Percentiles rank a stretch among this genome's conserved stretches.
Conservation (phyloP, 108 stramenopile genomes). For the Skeletonema costatum region DNA sequence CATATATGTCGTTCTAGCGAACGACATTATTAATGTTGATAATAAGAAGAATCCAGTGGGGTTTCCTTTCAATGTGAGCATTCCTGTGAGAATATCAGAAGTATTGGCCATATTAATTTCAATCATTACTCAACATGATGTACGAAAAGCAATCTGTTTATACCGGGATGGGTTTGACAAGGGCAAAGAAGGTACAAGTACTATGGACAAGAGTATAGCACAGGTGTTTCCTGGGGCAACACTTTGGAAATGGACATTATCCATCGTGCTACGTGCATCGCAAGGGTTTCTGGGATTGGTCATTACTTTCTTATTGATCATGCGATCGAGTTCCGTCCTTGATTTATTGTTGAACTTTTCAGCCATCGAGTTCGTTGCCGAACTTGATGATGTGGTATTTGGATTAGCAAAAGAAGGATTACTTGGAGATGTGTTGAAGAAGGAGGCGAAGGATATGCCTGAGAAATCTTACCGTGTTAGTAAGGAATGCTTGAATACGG, state of each 20-base stretch:
- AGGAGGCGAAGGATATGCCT: slow-evolving; percentile 5
- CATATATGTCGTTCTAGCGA: slow-evolving; percentile 1
- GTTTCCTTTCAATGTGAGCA: slow-evolving; percentile 19
- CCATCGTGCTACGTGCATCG: background rate
- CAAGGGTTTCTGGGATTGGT: slow-evolving; percentile 11
- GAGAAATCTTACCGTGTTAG: background rate
- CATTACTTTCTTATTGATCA: slow-evolving; percentile 14
- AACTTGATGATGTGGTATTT: slow-evolving; percentile 7
- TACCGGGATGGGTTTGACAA: background rate
- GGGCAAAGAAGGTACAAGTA: too few species aligned
- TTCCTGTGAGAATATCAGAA: slow-evolving; percentile 15
- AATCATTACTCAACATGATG: slow-evolving; percentile 16
- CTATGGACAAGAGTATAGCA: background rate
- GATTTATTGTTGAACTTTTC: slow-evolving; percentile 32
- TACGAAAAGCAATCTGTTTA: slow-evolving; percentile 10
- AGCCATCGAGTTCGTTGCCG: slow-evolving; percentile 22
- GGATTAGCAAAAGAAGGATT: slow-evolving; percentile 1
- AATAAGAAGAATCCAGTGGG: slow-evolving; percentile 13
- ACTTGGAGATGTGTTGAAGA: slow-evolving; percentile 6
- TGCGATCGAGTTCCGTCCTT: background rate
- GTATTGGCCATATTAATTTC: slow-evolving; percentile 21
- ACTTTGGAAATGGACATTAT: background rate
- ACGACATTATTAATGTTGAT: background rate
- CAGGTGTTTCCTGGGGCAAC: background rate
- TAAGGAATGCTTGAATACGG: background rate